These are phyloP conservation scores for Monilinia polystroma DNA, from an alignment of 2,329 filamentous ascomycete species.

Conservation along the genomic window DNA sequence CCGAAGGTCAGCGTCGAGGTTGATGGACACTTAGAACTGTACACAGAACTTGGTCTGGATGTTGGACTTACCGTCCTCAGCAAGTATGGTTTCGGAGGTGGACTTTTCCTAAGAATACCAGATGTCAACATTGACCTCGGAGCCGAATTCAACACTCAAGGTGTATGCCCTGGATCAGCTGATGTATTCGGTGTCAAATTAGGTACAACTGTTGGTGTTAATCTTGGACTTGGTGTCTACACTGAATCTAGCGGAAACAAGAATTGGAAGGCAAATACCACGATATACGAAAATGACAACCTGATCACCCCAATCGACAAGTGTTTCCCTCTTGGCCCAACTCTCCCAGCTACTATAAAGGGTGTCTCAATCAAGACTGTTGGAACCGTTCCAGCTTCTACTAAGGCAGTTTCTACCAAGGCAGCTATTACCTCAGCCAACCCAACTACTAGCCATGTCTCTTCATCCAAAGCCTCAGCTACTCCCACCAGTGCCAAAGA, in stretches of 20 bases:
- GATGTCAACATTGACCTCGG: slow-evolving; percentile 17
- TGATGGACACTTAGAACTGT: slow-evolving; percentile 19
- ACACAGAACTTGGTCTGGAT: slow-evolving; percentile 16
- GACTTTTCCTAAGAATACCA: slow-evolving; percentile 17
- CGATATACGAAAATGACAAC: slow-evolving; percentile 2
- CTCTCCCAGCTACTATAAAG: neutral
- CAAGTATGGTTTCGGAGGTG: slow-evolving; percentile 20
- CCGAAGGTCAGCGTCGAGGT: slow-evolving; percentile 20
- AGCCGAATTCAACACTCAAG: slow-evolving; percentile 21
- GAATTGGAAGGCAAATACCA: slow-evolving; percentile 8
- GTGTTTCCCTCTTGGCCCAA: slow-evolving; percentile 21
- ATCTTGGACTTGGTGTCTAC: slow-evolving; percentile 19
- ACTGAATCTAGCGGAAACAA: slow-evolving; percentile 17
- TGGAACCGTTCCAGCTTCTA: slow-evolving; percentile 16
- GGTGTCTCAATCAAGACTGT: slow-evolving; percentile 20
- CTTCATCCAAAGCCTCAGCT: slow-evolving; percentile 5
- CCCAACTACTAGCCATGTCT: neutral
- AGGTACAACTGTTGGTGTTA: slow-evolving; percentile 14
- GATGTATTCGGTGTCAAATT: slow-evolving; percentile 23
- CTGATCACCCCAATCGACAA: slow-evolving; percentile 19
- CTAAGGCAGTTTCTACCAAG: neutral
- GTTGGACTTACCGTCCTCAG: slow-evolving; percentile 18
- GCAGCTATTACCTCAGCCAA: neutral
- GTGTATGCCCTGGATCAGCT: slow-evolving; percentile 15
- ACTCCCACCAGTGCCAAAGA: neutral